These are phyloP conservation scores for Sapria himalayana DNA, from an alignment of 345 rosid species.

Conservation along the genomic window DNA sequence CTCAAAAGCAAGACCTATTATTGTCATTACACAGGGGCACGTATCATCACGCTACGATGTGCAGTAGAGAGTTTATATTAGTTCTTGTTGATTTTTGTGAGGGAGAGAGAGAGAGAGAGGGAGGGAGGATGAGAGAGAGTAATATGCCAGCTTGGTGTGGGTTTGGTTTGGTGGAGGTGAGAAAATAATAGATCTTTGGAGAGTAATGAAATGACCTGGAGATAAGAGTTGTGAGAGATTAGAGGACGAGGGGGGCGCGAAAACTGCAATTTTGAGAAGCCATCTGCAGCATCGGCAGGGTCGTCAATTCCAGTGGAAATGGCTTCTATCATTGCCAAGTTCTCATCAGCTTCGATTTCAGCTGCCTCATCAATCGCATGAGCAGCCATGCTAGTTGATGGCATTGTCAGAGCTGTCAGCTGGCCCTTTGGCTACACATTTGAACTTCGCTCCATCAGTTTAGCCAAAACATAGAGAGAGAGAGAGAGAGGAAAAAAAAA, in stretches of 20 bases:
- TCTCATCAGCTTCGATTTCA: constrained; percentile 32
- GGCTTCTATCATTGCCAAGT: constrained; percentile 19
- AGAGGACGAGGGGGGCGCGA: constrained; percentile 29
- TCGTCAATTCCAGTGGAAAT: constrained; percentile 9
- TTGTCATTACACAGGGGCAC: too few species aligned
- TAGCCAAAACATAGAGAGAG: too few species aligned
- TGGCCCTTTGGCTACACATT: constrained; percentile 17
- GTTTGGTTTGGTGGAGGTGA: background rate
- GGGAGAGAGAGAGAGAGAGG: background rate
- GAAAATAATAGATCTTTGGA: background rate
- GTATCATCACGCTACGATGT: too few species aligned
- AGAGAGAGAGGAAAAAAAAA: too few species aligned
- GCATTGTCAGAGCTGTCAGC: constrained; percentile 15
- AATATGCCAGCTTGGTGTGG: background rate
- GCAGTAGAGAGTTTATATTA: too few species aligned
- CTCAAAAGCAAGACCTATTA: too few species aligned
- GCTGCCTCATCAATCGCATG: constrained; percentile 25
- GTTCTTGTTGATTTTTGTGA: background rate
- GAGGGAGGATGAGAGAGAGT: background rate
- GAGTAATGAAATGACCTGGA: constrained; percentile 15
- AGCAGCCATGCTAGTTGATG: constrained; percentile 61
- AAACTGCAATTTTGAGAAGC: constrained; percentile 24
- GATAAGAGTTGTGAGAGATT: constrained; percentile 17
- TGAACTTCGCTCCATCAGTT: background rate
- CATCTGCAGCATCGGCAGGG: constrained; percentile 6